phyloP scores from a whole-genome alignment of 805 yeast species.

The Metschnikowia colocasiae region DNA sequence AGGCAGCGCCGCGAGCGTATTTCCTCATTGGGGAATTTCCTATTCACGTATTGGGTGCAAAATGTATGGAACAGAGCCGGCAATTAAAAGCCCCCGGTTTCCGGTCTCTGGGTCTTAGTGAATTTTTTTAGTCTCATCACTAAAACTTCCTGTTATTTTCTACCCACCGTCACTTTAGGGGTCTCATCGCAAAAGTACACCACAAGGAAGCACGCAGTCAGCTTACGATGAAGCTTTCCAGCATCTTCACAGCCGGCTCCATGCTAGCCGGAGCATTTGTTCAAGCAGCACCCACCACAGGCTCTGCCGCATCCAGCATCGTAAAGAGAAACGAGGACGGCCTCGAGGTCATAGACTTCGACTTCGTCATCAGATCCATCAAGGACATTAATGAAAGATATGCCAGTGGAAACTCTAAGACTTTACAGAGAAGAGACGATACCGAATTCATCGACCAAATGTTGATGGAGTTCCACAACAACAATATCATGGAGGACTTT shows the following conservation, averaged over 20 bases:
- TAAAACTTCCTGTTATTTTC: background rate
- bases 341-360: slow-evolving; percentile 15
- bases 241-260: slow-evolving; percentile 18
- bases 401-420: slow-evolving; percentile 5
- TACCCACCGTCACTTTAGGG: background rate
- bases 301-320: slow-evolving; percentile 11
- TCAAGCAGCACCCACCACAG: slow-evolving; percentile 22
- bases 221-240: slow-evolving; percentile 20
- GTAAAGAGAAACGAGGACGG: slow-evolving; percentile 15
- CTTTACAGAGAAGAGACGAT: slow-evolving; percentile 17
- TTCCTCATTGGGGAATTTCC: slow-evolving; percentile 15
- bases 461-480: slow-evolving; percentile 18
- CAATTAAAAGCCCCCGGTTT: slow-evolving; percentile 7
- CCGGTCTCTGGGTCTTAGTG: slow-evolving; percentile 9
- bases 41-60: slow-evolving; percentile 15
- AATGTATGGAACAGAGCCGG: background rate
- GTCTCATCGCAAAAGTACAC: slow-evolving; percentile 1
- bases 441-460: slow-evolving; percentile 14
- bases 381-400: slow-evolving; percentile 14
- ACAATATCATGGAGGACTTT: slow-evolving; percentile 17
- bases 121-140: background rate
- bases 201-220: background rate
- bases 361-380: slow-evolving; percentile 12
- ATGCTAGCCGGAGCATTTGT: slow-evolving; percentile 19
- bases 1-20: slow-evolving; percentile 6